Evolutionary conservation across 140 eudicot genomes (phyloP).

Genomic region (Senecio squalidus): DNA sequence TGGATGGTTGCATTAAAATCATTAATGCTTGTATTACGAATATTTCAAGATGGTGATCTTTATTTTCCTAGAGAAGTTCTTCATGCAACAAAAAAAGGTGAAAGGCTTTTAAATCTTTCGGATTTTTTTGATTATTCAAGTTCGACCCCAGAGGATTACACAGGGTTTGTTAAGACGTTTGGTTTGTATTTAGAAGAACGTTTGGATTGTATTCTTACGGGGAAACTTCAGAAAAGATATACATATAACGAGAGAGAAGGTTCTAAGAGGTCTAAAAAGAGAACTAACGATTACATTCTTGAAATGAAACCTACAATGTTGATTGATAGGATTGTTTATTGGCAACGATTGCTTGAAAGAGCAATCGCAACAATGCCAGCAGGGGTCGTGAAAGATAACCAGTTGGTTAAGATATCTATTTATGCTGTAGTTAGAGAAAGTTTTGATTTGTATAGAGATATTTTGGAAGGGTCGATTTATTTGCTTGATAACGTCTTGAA

Average conservation of each 20-base stretch:
- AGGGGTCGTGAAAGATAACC: conserved; percentile 36
- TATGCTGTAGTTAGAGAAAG: conserved; percentile 55
- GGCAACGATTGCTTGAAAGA: conserved; percentile 59
- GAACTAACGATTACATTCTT: conserved; percentile 26
- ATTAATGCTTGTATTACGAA: conserved; percentile 46
- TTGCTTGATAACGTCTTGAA: conserved; percentile 50
- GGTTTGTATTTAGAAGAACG: conserved; percentile 63
- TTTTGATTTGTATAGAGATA: conserved; percentile 61
- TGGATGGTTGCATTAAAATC: conserved; percentile 65
- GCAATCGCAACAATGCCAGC: conserved; percentile 66
- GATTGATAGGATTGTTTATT: conserved; percentile 42
- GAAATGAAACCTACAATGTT: conserved; percentile 63
- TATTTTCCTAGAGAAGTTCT: conserved; percentile 68
- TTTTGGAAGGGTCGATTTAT: conserved; percentile 49
- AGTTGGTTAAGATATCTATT: conserved; percentile 43
- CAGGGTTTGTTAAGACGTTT: conserved; percentile 52
- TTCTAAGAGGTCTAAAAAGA: background rate
- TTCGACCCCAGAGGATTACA: conserved; percentile 62
- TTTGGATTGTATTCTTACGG: conserved; percentile 60
- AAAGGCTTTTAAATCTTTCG: conserved; percentile 49
- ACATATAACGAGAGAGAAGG: conserved; percentile 2
- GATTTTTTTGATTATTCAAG: conserved; percentile 41
- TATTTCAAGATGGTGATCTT: conserved; percentile 76
- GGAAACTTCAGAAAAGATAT: conserved; percentile 50
- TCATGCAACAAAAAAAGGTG: conserved; percentile 57